A percentile compares a stretch with the other conserved stretches of the same genome.
Conservation (phyloP, 2,329 filamentous ascomycete species). For the Cladophialophora immunda region DNA sequence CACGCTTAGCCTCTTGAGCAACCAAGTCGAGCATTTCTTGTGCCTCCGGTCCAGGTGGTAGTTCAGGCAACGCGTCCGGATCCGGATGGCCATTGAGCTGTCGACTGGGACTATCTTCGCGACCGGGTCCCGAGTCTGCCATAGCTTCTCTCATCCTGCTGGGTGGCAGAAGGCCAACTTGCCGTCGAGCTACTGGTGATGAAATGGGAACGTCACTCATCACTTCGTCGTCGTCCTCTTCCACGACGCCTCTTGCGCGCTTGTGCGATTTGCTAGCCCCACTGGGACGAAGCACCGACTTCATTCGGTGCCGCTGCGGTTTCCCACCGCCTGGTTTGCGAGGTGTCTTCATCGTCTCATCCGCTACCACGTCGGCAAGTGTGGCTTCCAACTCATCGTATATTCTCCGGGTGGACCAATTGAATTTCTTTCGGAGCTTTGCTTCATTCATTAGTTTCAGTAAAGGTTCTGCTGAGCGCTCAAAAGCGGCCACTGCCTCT, state of each 20-base stretch:
- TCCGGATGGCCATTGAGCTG: conserved; percentile 42
- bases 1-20: conserved; percentile 38
- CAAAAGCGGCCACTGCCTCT: conserved; percentile 38
- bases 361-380: conserved; percentile 40
- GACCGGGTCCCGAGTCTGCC: conserved; percentile 34
- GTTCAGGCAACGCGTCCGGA: conserved; percentile 37
- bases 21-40: conserved; percentile 42
- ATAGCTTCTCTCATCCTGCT: conserved; percentile 31
- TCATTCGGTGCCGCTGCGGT: conserved; percentile 43
- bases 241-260: conserved; percentile 47
- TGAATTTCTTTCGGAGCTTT: conserved; percentile 43
- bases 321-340: conserved; percentile 26
- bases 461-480: conserved; percentile 37
- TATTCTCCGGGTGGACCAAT: conserved; percentile 42
- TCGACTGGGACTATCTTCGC: conserved; percentile 40
- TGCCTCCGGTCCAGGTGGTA: conserved; percentile 40
- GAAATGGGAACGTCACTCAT: conserved; percentile 44
- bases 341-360: conserved; percentile 39
- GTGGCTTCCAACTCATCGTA: conserved; percentile 42
- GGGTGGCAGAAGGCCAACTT: conserved; percentile 24
- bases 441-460: conserved; percentile 41
- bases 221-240: conserved; percentile 46
- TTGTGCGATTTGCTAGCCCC: conserved; percentile 54
- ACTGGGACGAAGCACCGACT: conserved; percentile 56
- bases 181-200: conserved; percentile 44